Conservation (phyloP, 371 early-diverging fungal species). For the Capniomyces stellatus region DNA sequence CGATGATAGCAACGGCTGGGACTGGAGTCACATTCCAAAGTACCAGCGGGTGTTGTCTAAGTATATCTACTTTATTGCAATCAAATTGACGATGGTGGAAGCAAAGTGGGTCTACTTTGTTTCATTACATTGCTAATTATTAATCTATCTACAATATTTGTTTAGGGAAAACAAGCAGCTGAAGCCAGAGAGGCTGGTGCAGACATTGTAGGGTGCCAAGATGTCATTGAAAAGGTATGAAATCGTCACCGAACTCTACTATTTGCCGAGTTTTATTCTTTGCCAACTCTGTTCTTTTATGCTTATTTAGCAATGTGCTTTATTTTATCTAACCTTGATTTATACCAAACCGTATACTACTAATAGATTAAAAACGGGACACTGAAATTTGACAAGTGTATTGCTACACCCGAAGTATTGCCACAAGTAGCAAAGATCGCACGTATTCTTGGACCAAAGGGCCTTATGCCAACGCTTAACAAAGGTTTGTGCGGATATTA, state of each 20-base stretch:
- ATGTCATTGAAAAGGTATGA: slow-evolving; percentile 53
- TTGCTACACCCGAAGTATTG: slow-evolving; percentile 76
- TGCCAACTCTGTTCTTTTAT: neutral
- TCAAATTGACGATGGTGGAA: no score
- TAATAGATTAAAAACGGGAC: slow-evolving; percentile 32
- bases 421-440: slow-evolving; percentile 78
- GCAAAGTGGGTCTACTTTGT: no score
- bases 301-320: neutral
- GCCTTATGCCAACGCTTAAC: slow-evolving; percentile 87
- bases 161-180: slow-evolving; percentile 33
- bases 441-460: slow-evolving; percentile 80
- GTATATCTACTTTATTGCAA: no score
- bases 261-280: neutral
- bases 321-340: neutral
- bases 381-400: slow-evolving; percentile 63
- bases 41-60: no score
- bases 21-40: no score
- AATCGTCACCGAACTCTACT: neutral
- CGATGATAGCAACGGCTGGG: no score
- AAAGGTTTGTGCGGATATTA: slow-evolving; percentile 38
- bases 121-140: no score
- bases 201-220: slow-evolving; percentile 73
- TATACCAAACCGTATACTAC: no score
- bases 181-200: slow-evolving; percentile 64
- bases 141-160: slow-evolving; percentile 16